Evolutionary conservation across 768 basidiomycete species (phyloP), one percentile per base, ranked within the genome.

Genomic region (Kwoniella shandongensis): DNA sequence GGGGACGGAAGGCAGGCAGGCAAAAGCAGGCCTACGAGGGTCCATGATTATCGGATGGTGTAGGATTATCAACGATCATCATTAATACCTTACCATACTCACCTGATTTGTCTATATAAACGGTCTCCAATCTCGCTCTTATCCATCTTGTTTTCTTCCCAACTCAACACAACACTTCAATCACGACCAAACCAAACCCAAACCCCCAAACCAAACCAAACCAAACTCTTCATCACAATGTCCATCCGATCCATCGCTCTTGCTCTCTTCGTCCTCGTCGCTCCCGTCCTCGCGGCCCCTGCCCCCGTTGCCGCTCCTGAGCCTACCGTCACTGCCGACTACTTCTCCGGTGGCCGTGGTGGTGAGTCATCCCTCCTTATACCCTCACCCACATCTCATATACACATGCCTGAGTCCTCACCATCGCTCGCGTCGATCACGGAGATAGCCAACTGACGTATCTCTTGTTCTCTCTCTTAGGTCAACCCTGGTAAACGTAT

Each of bases 161-260:
- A 6, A 6, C 32, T 32, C 32, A 32, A 32, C 32, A 32, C 32
- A 32, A 32, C 32, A 32, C 32, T 13, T 13, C 32, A 32, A 32
- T 32, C 32, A 50, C 3, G 3, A 48, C 26, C 25, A 32, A 30
- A 38, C 10, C 10, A 38, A 6, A 42, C 22, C 6, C 40, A n/a
- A 18, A 7, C 40, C n/a, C 40, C 40, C 22, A 42, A 18, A 8
- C 40, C 36, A 38, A 38, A 42, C 40, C 40, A n/a, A 42, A 42
- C n/a, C 17, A 23, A n/a, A 42, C n/a, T n/a, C n/a, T n/a, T n/a
- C n/a, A 4, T 20, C 29, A 38, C 32, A 51, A 51, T 51, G 50
- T 51, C 35, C 36, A 38, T 51, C 25, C 2, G n/a, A 15, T 13
- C 26, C 29, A 13, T 44, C 27, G n/a, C 44, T 27, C 3, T 54